Conservation (phyloP, 164 flowering plant genomes). For the Malania oleifera region DNA sequence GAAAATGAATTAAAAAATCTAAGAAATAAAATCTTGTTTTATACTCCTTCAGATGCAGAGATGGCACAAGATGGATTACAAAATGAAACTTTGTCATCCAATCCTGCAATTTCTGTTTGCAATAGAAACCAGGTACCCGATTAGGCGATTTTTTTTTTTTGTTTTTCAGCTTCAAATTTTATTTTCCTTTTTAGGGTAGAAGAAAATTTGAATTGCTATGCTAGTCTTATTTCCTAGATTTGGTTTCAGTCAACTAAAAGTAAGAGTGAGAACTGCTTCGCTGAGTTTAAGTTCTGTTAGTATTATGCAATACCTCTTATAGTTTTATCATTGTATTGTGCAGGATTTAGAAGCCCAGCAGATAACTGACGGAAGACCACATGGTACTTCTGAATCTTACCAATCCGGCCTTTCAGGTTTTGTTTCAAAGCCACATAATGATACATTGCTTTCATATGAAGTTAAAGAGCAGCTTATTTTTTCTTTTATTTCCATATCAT, state of each 20-base stretch:
- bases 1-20: conserved; percentile 7
- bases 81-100: conserved; percentile 12
- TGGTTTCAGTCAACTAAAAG: not conserved
- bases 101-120: conserved; percentile 8
- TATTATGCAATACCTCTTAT: not conserved
- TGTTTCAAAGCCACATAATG: conserved; percentile 7
- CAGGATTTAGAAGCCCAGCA: conserved; percentile 29
- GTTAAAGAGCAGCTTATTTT: too few relatives aligned
- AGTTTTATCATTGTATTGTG: conserved; percentile 11
- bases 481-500: too few relatives aligned
- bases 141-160: not conserved
- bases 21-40: conserved; percentile 8
- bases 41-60: conserved; percentile 21
- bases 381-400: conserved; percentile 3
- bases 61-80: conserved; percentile 13
- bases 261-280: not conserved
- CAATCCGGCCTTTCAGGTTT: conserved; percentile 7
- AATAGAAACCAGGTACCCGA: conserved; percentile 31
- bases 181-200: too few relatives aligned
- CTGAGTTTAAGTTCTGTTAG: not conserved
- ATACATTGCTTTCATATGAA: conserved; percentile 2
- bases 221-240: not conserved
- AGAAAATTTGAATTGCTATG: not conserved
- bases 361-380: conserved; percentile 14
- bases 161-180: too few relatives aligned